Evolutionary conservation across 202 grass and related monocot species (phyloP), one percentile per base, ranked within the genome.

Genomic region (Zoysia matrella): DNA sequence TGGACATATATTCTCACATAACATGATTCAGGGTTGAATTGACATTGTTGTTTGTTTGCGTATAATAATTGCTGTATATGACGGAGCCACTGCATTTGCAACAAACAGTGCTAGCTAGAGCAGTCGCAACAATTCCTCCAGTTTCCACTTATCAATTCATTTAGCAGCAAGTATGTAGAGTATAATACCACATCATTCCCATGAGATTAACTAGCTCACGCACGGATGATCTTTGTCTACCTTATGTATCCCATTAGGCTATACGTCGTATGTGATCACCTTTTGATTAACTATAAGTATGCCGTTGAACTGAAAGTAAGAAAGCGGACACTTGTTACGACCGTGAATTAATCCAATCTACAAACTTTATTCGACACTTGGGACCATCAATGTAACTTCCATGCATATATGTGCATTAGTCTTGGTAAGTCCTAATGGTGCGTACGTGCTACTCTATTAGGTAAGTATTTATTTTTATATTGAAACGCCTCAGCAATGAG

Each of bases 221-320:
- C 22, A 47, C 43, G 22, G 22, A 22, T 22, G 51, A 12, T 82
- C 15, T 36, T 64, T 30, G 54, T 48, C 49, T 52, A 63, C 50
- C 47, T 49, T 75, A 2, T 42, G 39, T 79, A 79, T 54, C 48
- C 9, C 53, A 79, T n/a, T 87, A 47, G 53, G 18, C 18, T 52
- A 55, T 50, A 65, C 4, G 18, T 22, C 22, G 22, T 53, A 70
- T 51, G 43, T 47, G 30, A 69, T 44, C 55, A 63, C 30, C 71
- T 84, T 88, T 88, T 84, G 43, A 76, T 76, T 66, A 71, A 15
- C 49, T 57, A 70, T 76, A 65, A 81, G 77, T 85, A 67, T 55
- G 72, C n/a, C 76, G 46, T 47, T 52, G 11, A 60, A 46, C 18
- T 65, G 22, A 22, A 11, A 64, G 47, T 41, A 63, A 47, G 64